phyloP scores from a whole-genome alignment of 2,329 filamentous ascomycete species.

The Exophiala sideris region DNA sequence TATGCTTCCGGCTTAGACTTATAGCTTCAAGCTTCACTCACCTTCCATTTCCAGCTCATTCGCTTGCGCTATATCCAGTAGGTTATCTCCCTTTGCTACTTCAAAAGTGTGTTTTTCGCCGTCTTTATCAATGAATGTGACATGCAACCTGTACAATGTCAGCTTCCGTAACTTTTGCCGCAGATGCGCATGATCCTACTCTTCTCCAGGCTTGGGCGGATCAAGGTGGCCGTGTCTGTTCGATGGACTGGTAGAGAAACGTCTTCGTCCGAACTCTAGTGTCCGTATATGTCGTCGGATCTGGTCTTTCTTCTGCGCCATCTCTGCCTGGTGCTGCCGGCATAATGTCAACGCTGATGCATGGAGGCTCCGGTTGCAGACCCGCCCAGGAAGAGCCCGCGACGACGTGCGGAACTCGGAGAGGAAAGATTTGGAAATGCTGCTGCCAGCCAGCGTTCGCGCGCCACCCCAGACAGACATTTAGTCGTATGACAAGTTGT shows the following conservation, averaged over 20 bases:
- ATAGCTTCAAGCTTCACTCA: constrained; percentile 29
- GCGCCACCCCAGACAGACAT: too few relatives aligned
- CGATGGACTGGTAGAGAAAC: constrained; percentile 64
- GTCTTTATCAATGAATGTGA: constrained; percentile 94
- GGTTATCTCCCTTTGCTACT: constrained; percentile 82
- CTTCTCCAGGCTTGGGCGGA: constrained; percentile 84
- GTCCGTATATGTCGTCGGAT: constrained; percentile 25
- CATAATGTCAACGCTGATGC: constrained; percentile 9
- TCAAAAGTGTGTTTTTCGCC: constrained; percentile 70
- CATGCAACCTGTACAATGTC: constrained; percentile 60
- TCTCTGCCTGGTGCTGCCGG: constrained; percentile 22
- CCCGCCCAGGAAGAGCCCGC: neutral
- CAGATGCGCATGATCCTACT: constrained; percentile 55
- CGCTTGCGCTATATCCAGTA: constrained; percentile 90
- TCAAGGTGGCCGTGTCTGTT: constrained; percentile 73
- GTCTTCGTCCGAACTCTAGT: constrained; percentile 38
- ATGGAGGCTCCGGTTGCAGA: constrained; percentile 5
- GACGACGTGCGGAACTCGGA: too few relatives aligned
- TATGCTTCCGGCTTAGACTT: neutral
- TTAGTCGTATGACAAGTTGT: too few relatives aligned
- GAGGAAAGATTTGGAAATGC: too few relatives aligned
- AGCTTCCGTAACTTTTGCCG: neutral
- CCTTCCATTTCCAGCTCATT: constrained; percentile 97
- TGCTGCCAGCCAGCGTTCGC: too few relatives aligned
- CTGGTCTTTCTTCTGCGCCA: constrained; percentile 21